phyloP scores from a whole-genome alignment of 805 yeast genomes.

The Yarrowia bubula region DNA sequence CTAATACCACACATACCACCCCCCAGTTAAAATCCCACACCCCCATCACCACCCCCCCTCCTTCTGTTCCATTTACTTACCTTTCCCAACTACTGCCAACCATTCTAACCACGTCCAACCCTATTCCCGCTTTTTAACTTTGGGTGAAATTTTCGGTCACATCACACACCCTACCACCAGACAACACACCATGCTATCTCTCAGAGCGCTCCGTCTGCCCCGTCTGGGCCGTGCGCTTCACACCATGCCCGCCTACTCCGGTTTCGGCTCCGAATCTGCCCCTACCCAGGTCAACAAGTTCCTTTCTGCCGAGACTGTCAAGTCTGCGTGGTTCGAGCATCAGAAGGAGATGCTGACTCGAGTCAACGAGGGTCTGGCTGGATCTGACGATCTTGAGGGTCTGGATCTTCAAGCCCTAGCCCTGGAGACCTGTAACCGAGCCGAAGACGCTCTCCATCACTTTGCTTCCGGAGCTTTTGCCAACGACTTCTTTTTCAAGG shows the following conservation, averaged over 20 bases:
- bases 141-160: slow-evolving; percentile 21
- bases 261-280: slow-evolving; percentile 6
- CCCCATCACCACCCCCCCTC: no score
- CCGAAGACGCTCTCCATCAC: slow-evolving; percentile 30
- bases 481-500: slow-evolving; percentile 74
- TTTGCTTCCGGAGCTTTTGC: slow-evolving; percentile 87
- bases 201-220: slow-evolving; percentile 8
- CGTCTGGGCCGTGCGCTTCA: slow-evolving; percentile 21
- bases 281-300: slow-evolving; percentile 52
- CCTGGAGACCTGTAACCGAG: slow-evolving; percentile 29
- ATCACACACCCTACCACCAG: slow-evolving; percentile 2
- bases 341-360: slow-evolving; percentile 51
- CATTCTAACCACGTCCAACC: not conserved
- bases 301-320: slow-evolving; percentile 62
- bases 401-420: slow-evolving; percentile 30
- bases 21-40: no score
- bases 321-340: slow-evolving; percentile 76
- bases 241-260: slow-evolving; percentile 20
- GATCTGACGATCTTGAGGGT: slow-evolving; percentile 28
- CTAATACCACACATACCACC: no score
- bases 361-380: slow-evolving; percentile 34
- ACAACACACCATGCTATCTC: slow-evolving; percentile 20
- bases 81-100: not conserved
- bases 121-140: not conserved
- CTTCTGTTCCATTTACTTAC: no score